Conservation (phyloP, 257 asterid species). For the Fraxinus americana region DNA sequence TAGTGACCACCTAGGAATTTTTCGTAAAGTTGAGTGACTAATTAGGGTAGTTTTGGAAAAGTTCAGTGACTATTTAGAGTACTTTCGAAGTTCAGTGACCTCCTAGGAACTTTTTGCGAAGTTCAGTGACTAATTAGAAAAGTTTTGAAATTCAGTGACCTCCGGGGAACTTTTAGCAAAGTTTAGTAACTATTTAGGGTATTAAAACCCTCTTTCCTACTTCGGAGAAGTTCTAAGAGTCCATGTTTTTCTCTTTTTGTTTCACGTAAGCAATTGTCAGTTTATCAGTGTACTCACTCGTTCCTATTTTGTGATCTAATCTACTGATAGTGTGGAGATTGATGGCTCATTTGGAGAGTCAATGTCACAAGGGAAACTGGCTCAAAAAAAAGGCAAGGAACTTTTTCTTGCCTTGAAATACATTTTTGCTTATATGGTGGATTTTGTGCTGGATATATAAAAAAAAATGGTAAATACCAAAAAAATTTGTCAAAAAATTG, state of each 20-base stretch:
- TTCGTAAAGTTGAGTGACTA: too few species aligned
- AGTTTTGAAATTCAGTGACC: too few species aligned
- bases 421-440: background rate
- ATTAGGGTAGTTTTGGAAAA: too few species aligned
- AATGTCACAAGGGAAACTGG: slow-evolving; percentile 53
- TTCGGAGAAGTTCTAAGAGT: background rate
- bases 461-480: too few species aligned
- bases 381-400: slow-evolving; percentile 65
- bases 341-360: slow-evolving; percentile 47
- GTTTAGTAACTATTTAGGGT: too few species aligned
- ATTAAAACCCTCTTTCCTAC: background rate
- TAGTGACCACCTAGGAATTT: too few species aligned
- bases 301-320: slow-evolving; percentile 2
- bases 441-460: background rate
- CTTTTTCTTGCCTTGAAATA: background rate
- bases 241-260: background rate
- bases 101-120: too few species aligned
- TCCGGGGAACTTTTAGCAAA: too few species aligned
- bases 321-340: slow-evolving; percentile 38
- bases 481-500: too few species aligned
- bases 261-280: background rate
- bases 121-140: too few species aligned
- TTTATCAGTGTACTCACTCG: slow-evolving; percentile 1
- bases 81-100: too few species aligned
- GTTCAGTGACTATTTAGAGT: too few species aligned